Percentiles rank a stretch among this genome's conserved stretches.
Evolutionary conservation across 192 early-diverging fungal species (phyloP).

Genomic region (Cetraspora pellucida): DNA sequence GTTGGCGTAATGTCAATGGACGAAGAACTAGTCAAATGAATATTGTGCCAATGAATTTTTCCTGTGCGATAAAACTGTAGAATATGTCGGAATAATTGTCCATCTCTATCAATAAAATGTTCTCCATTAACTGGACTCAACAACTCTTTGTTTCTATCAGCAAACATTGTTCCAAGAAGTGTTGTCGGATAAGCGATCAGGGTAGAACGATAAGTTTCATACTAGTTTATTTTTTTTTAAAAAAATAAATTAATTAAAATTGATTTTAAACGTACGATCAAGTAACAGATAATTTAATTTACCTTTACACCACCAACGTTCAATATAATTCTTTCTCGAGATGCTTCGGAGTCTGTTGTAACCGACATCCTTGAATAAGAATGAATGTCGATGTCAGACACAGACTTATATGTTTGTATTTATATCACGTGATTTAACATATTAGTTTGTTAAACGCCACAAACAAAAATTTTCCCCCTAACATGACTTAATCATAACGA

Average conservation of each 20-base stretch:
- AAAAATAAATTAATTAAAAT: no score
- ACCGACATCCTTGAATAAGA: background rate
- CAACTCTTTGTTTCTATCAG: background rate
- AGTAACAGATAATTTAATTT: no score
- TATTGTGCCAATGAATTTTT: background rate
- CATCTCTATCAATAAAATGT: constrained; percentile 15
- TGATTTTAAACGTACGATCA: no score
- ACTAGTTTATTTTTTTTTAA: background rate
- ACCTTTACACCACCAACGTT: background rate
- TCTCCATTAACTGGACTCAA: background rate
- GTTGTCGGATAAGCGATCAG: background rate
- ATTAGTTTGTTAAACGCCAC: no score
- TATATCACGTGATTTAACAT: no score
- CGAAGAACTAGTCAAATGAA: background rate
- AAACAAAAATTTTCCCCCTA: no score
- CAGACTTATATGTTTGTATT: no score
- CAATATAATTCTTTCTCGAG: constrained; percentile 14
- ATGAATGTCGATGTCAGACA: no score
- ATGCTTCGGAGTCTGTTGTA: background rate
- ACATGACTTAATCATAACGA: no score
- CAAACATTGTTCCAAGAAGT: constrained; percentile 18
- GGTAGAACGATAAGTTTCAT: constrained; percentile 11
- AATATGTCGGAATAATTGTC: background rate
- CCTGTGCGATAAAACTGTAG: constrained; percentile 22
- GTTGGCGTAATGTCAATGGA: background rate